These are phyloP conservation scores for Jatropha podagrica DNA, from an alignment of 441 rosid genomes.

Conservation along the genomic window DNA sequence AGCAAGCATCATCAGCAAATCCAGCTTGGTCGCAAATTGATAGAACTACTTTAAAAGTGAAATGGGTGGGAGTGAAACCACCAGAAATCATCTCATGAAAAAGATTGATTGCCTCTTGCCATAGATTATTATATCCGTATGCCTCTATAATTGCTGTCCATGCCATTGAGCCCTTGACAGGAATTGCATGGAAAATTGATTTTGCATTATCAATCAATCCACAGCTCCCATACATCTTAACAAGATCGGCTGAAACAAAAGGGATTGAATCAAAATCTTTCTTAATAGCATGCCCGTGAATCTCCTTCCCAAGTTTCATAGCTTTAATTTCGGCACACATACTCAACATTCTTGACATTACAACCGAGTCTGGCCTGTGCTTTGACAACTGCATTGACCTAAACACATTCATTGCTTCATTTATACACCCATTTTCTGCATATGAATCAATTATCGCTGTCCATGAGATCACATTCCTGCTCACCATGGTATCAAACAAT, in stretches of 20 bases:
- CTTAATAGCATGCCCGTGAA: constrained; percentile 71
- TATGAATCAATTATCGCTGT: constrained; percentile 79
- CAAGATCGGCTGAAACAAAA: constrained; percentile 58
- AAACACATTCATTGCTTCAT: constrained; percentile 51
- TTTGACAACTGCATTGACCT: constrained; percentile 67
- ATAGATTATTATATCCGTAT: constrained; percentile 43
- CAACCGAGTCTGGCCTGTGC: constrained; percentile 73
- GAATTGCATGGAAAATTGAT: constrained; percentile 48
- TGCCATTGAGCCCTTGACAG: constrained; percentile 63
- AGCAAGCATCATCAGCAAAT: constrained; percentile 63
- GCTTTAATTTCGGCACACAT: constrained; percentile 52
- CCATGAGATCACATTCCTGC: constrained; percentile 76
- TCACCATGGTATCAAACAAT: constrained; percentile 53
- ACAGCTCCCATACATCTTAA: constrained; percentile 72
- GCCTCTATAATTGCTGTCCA: constrained; percentile 86
- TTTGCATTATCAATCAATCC: constrained; percentile 49
- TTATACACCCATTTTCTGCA: constrained; percentile 37
- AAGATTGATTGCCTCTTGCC: constrained; percentile 49
- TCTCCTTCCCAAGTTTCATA: constrained; percentile 69
- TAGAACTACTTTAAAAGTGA: constrained; percentile 61
- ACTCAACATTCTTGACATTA: constrained; percentile 57
- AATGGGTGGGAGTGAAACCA: constrained; percentile 58
- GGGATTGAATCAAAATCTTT: constrained; percentile 56
- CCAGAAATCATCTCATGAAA: constrained; percentile 57
- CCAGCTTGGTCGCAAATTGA: constrained; percentile 73